These are phyloP conservation scores for Epichloe sibirici DNA, from an alignment of 2,329 filamentous ascomycete genomes.

Conservation along the genomic window DNA sequence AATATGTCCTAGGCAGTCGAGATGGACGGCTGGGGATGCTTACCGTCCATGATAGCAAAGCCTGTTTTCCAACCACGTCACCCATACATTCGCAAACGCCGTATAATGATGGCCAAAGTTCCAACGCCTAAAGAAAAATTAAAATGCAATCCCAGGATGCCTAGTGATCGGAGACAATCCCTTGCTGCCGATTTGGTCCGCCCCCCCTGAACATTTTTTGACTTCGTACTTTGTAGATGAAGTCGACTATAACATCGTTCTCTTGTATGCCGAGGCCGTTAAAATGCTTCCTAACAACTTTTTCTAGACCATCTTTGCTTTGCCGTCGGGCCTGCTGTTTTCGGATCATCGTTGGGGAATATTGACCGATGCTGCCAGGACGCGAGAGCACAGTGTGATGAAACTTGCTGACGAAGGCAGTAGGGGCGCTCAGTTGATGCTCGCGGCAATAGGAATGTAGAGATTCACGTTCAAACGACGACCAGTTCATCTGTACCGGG, in stretches of 20 bases:
- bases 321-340: slow-evolving; percentile 52
- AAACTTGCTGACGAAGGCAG: slow-evolving; percentile 54
- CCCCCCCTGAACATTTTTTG: slow-evolving; percentile 17
- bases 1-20: background rate
- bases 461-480: slow-evolving; percentile 51
- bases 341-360: slow-evolving; percentile 65
- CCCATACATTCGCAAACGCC: background rate
- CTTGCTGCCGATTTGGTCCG: slow-evolving; percentile 13
- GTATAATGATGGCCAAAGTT: background rate
- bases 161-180: slow-evolving; percentile 40
- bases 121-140: background rate
- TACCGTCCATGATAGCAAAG: background rate
- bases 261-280: slow-evolving; percentile 69
- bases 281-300: slow-evolving; percentile 69
- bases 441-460: slow-evolving; percentile 67
- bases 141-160: background rate
- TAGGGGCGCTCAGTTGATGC: slow-evolving; percentile 58
- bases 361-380: slow-evolving; percentile 52
- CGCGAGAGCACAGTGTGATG: slow-evolving; percentile 49
- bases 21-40: background rate
- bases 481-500: slow-evolving; percentile 46
- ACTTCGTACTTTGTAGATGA: slow-evolving; percentile 54
- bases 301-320: slow-evolving; percentile 59
- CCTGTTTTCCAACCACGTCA: no score
- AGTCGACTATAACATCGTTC: slow-evolving; percentile 71